phyloP scores from a whole-genome alignment of 345 rosid genomes.

The Cardamine occulta region DNA sequence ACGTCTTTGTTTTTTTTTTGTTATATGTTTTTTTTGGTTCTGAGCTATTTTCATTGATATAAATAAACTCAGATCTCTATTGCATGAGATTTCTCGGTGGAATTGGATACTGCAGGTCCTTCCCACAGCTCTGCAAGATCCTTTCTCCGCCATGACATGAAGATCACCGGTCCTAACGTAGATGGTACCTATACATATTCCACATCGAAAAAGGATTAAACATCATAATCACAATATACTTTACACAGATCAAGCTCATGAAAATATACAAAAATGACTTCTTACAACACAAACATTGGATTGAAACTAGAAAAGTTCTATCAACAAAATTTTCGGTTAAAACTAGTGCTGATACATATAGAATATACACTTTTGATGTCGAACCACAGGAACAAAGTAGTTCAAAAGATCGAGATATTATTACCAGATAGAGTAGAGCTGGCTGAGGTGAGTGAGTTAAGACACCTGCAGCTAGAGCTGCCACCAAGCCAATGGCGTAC shows the following conservation, averaged over 20 bases:
- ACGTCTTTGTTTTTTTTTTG: neutral
- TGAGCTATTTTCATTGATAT: constrained; percentile 25
- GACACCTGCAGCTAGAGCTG: constrained; percentile 86
- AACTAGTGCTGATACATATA: constrained; percentile 3
- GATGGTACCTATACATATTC: constrained; percentile 71
- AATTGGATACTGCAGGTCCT: constrained; percentile 58
- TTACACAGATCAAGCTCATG: neutral
- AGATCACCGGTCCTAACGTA: constrained; percentile 83
- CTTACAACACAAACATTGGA: neutral
- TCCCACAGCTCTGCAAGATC: constrained; percentile 91
- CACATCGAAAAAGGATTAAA: neutral
- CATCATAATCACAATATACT: constrained; percentile 7
- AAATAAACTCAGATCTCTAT: constrained; percentile 61
- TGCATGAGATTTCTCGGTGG: constrained; percentile 64
- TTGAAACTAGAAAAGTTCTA: constrained; percentile 6
- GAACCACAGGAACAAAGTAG: neutral
- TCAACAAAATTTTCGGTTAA: constrained; percentile 1
- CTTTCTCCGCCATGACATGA: constrained; percentile 77
- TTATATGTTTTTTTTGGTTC: constrained; percentile 11
- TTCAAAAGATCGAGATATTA: neutral
- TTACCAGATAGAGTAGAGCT: constrained; percentile 94
- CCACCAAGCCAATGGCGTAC: constrained; percentile 75
- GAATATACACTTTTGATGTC: neutral
- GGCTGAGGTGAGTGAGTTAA: constrained; percentile 89
- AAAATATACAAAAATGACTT: neutral